Base-by-base conservation (phyloP, 306 rosid genomes). In the Dicorynia guianensis region DNA sequence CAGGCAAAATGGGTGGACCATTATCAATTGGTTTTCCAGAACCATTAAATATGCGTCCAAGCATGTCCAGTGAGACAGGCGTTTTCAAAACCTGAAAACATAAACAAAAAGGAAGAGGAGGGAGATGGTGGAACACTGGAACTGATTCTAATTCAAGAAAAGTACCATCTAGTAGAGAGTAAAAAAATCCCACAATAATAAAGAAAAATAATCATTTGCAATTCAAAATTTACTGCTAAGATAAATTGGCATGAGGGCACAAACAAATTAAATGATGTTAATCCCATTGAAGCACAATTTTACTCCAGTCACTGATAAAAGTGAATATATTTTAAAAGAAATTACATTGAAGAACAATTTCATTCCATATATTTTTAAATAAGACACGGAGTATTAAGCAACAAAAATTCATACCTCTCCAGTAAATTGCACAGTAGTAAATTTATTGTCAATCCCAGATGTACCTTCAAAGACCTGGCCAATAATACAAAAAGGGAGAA, bases 1-100 rank as follows among this genome's bases (percentile, higher is more conserved):
- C 99, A 0, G 98, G 99, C 71, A 95, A 90, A 42, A 95, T 95
- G 40, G 99, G 96, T 50, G 99, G 99, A 53, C 99, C 99, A 78
- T 95, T 95, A 79, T 95, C 99, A 72, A 95, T 95, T 34, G 99
- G 99, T 83, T 87, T 95, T 82, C 99, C 99, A 59, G 98, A 95
- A 76, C 99, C 99, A 77, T 95, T 95, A 75, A 95, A 92, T 69
- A 95, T 90, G 57, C 97, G 96, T 17, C 99, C 99, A 71, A 95
- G 98, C 99, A 95, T 95, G 83, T 95, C 99, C 83, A 79, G 46
- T 3, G 99, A 95, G 77, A 95, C 99, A 9, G 99, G 99, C 74
- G 99, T 95, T 85, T 95, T 95, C 85, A 95, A 78, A 82, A 95
- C 99, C 99, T 95, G 67, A 55, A 79, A 71, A 55, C 72, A 73